These are phyloP conservation scores for Aquilaria malaccensis DNA, from an alignment of 345 rosid species.

Conservation along the genomic window DNA sequence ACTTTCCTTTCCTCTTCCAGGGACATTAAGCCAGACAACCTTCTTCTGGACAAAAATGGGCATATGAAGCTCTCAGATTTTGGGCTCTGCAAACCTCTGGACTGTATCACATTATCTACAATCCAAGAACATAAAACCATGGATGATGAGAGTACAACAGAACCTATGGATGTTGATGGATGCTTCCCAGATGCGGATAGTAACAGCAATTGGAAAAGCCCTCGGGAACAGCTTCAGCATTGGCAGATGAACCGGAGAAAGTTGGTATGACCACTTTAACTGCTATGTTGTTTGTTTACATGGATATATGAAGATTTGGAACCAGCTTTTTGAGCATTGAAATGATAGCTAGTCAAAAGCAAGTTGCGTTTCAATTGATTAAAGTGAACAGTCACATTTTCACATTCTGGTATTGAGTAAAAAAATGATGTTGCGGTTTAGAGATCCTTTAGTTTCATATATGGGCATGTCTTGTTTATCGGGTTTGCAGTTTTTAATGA, in stretches of 20 bases:
- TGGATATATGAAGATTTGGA: neutral
- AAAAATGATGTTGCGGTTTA: no score
- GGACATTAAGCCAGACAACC: conserved; percentile 96
- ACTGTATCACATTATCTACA: conserved; percentile 68
- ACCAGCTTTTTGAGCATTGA: neutral
- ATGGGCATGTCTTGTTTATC: no score
- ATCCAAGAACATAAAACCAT: conserved; percentile 69
- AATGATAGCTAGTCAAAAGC: neutral
- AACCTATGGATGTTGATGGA: conserved; percentile 90
- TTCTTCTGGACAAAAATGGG: conserved; percentile 88
- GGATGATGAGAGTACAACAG: conserved; percentile 53
- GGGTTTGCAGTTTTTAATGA: no score
- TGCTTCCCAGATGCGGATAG: conserved; percentile 67
- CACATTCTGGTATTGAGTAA: no score
- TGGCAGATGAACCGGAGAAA: conserved; percentile 99
- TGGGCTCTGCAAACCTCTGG: conserved; percentile 98
- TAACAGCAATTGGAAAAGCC: conserved; percentile 78
- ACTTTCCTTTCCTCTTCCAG: conserved; percentile 34
- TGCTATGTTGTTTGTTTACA: neutral
- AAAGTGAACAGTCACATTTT: neutral
- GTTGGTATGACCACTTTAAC: conserved; percentile 41
- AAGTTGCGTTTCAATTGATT: neutral
- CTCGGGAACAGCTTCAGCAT: conserved; percentile 92
- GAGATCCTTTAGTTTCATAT: no score
- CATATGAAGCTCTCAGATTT: conserved; percentile 98